phyloP scores from a whole-genome alignment of 2,329 filamentous ascomycete genomes.

The Colletotrichum gloeosporioides region DNA sequence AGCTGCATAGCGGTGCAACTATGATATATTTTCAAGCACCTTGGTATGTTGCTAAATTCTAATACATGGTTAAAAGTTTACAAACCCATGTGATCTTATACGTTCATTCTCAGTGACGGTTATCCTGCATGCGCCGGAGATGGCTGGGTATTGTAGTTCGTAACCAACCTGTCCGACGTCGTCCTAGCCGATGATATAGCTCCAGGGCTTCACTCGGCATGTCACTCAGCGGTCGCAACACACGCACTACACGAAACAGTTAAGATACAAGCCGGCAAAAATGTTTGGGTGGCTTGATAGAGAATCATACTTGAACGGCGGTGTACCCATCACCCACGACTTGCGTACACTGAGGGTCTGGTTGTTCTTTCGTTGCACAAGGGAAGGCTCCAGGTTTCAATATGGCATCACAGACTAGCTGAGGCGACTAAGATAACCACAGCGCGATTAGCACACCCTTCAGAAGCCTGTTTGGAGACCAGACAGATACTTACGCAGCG shows the following conservation, averaged over 20 bases:
- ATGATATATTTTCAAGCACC: background rate
- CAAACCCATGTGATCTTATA: background rate
- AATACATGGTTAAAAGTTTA: background rate
- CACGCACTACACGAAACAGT: background rate
- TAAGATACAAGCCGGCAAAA: background rate
- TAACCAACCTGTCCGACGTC: background rate
- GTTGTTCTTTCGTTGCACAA: background rate
- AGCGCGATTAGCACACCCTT: background rate
- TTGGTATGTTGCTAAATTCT: background rate
- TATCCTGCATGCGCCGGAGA: background rate
- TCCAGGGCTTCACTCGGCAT: background rate
- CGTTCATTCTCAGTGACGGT: background rate
- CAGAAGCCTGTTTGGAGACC: background rate
- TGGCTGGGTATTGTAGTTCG: background rate
- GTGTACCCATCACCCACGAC: background rate
- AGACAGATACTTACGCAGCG: background rate
- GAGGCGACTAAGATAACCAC: background rate
- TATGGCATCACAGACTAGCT: background rate
- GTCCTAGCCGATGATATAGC: background rate
- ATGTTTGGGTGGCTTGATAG: background rate
- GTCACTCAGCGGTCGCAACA: background rate
- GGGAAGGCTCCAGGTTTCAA: background rate
- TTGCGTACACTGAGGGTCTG: background rate
- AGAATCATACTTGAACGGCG: background rate
- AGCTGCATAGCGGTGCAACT: background rate